Base-by-base conservation (phyloP, 2,329 filamentous ascomycete genomes). In the Myriosclerotinia curreyana region DNA sequence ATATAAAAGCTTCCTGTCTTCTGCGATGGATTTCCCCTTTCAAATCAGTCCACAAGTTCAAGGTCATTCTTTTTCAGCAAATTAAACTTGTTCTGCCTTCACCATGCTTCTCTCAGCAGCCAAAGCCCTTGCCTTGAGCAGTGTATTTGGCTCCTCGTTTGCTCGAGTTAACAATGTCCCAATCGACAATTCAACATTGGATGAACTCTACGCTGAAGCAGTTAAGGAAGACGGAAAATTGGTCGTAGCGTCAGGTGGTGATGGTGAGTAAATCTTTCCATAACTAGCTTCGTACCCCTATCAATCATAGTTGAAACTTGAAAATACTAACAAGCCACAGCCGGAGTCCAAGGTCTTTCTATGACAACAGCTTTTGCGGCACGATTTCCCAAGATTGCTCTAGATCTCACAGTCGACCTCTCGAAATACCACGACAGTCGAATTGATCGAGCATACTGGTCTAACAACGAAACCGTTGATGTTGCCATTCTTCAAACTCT, bases 391-490 rank as follows among this genome's bases (percentile, higher is more conserved):
- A 58, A 58, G 9, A 58, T 58, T 15, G 3, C 42, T 9, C 42
- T 58, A 6, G 40, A 58, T 36, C 8, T 25, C 5, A 84, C 82
- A 0, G 79, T 83, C 49, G 81, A 84, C 64, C 70, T 83, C 0
- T 83, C 81, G 62, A 84, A 84, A 69, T 84, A 84, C 67, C 81
- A 82, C 66, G 79, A 83, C 63, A 74, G 69, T n/a, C 73, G 74
- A 8, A 68, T 84, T 11, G 81, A 85, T 67, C 70, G 76, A 38
- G 79, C 81, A 64, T 71, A 83, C 1, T 77, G 76, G 6, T 64
- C 68, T 1, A 71, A 74, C 11, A 74, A 72, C 7, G 73, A 79
- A 20, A 76, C 74, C 14, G 75, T 80, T 25, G 83, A 85, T 69
- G 77, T 77, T 67, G 73, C 79, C 56, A 74, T 78, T 3, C 70